Evolutionary conservation across 768 basidiomycete genomes (phyloP), one percentile per base, ranked within the genome.

Genomic region (Psilocybe cyanescens): DNA sequence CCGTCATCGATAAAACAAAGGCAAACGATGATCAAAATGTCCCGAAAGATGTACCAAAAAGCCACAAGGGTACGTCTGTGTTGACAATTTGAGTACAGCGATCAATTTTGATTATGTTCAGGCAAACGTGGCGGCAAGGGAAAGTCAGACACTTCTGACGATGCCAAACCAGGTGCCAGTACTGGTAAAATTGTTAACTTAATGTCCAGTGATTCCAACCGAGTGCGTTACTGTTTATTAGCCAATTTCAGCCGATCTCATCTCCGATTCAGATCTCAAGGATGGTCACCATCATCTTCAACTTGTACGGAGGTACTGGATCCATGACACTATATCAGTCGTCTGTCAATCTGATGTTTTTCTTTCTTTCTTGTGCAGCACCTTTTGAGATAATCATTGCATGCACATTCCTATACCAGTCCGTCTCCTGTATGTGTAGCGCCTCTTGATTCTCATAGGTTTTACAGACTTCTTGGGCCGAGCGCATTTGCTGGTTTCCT

Each of bases 161-260:
- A 91, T 19, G 83, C 87, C 1, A 89, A 85, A 67, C 83, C 89
- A 1, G 91, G 92, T 16, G 95, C 95, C 3, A 91, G 94, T 71
- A 81, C 91, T 6, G 95, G 95, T 8, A 95, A 95, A 73, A 92
- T 96, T 57, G 92, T 95, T 58, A 93, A 94, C 65, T 74, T 95
- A 31, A 96, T 96, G 93, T 86, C 90, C 9, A 86, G 84, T 7
- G 92, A 94, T 71, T 85, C 87, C 1, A 89, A 87, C 68, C 76
- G 81, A 41, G 81, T 84, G 52, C 30, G 75, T 70, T n/a, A 19
- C 12, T 33, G 1, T 39, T 35, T 30, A 24, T 46, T 54, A 39
- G 30, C 44, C 55, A 0, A 2, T 41, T 30, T 16, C 30, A 24
- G 19, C 3, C 46, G 16, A 24, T 41, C 31, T 31, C 24, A 49